phyloP scores from a whole-genome alignment of 2,329 filamentous ascomycete genomes.

The Penicillium sp. region DNA sequence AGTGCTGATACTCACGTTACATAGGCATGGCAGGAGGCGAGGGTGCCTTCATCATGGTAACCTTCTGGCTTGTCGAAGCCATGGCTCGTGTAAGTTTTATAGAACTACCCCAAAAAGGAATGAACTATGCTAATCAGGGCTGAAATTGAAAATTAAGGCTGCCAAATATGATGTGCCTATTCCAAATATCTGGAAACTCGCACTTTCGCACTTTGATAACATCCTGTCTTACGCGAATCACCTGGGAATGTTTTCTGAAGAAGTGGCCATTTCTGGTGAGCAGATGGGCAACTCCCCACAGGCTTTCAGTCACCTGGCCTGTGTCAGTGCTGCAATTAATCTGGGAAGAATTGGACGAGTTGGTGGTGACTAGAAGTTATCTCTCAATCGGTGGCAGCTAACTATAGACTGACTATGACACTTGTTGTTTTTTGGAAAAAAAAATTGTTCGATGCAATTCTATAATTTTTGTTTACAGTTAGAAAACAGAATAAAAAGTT shows the following conservation, averaged over 20 bases:
- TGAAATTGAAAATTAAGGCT: conserved; percentile 15
- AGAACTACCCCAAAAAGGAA: neutral
- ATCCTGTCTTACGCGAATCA: conserved; percentile 76
- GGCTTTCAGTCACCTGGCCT: conserved; percentile 72
- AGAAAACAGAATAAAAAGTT: neutral
- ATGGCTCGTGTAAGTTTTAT: conserved; percentile 63
- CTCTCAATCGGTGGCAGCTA: neutral
- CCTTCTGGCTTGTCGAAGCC: conserved; percentile 78
- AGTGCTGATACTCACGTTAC: conserved; percentile 16
- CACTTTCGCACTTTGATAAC: conserved; percentile 72
- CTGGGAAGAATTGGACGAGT: conserved; percentile 51
- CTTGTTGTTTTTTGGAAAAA: neutral
- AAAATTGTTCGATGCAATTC: neutral
- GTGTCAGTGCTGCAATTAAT: conserved; percentile 76
- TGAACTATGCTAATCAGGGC: neutral
- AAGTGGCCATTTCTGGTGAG: conserved; percentile 71
- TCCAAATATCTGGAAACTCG: conserved; percentile 39
- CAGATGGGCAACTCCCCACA: conserved; percentile 78
- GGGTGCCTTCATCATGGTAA: conserved; percentile 78
- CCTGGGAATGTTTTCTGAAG: conserved; percentile 74
- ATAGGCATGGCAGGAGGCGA: conserved; percentile 70
- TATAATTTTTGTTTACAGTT: neutral
- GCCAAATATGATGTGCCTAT: conserved; percentile 32
- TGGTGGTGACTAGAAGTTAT: neutral
- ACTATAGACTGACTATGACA: conserved; percentile 4